Percentiles rank a stretch among this genome's conserved stretches.
These are phyloP conservation scores for Azolla pinnata DNA, from an alignment of 75 land plant species.

Conservation along the genomic window DNA sequence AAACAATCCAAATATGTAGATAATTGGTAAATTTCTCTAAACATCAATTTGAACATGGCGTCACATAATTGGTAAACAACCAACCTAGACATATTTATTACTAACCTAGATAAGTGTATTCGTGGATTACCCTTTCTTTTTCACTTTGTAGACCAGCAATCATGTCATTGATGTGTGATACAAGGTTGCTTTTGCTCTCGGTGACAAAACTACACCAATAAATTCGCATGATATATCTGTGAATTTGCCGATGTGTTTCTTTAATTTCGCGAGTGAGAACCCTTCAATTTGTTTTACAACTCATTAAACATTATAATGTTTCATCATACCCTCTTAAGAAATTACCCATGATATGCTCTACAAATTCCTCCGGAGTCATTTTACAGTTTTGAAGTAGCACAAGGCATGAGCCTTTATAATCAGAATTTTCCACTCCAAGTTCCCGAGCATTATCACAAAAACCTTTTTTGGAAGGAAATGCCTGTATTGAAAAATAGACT, in stretches of 20 bases:
- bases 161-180: conserved; percentile 8
- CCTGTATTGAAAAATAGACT: too few relatives aligned
- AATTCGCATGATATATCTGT: conserved; percentile 20
- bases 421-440: conserved; percentile 16
- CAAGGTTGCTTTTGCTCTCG: conserved; percentile 2
- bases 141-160: too few relatives aligned
- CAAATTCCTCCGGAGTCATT: conserved; percentile 13
- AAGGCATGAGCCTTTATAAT: conserved; percentile 17
- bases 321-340: conserved; percentile 17
- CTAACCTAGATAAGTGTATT: too few relatives aligned
- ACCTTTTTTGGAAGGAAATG: conserved; percentile 11
- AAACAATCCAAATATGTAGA: too few relatives aligned
- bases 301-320: background rate
- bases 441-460: conserved; percentile 20
- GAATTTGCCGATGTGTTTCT: background rate
- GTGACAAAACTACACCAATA: conserved; percentile 16
- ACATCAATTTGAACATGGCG: too few relatives aligned
- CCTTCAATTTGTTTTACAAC: background rate
- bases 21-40: too few relatives aligned
- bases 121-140: too few relatives aligned
- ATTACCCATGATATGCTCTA: conserved; percentile 8
- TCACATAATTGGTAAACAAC: too few relatives aligned
- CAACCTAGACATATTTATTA: too few relatives aligned
- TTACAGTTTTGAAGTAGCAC: conserved; percentile 17
- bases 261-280: background rate